Percentiles rank a stretch among this genome's conserved stretches.
These are phyloP conservation scores for Alternaria ethzedia DNA, from an alignment of 2,329 filamentous ascomycete species.

Conservation along the genomic window DNA sequence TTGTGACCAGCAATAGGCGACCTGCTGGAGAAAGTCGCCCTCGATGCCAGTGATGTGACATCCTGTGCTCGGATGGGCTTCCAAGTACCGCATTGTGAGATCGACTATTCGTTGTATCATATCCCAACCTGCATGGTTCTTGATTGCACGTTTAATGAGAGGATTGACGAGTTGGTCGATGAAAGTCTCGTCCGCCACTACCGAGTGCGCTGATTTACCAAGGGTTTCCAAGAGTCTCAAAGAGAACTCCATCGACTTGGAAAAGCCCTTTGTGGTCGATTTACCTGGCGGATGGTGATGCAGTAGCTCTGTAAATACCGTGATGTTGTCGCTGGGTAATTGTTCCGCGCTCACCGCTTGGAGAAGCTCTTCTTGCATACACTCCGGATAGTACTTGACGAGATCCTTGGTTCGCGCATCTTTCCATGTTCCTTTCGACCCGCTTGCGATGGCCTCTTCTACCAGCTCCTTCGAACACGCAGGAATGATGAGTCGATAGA, in stretches of 20 bases:
- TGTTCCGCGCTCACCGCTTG: conserved; percentile 7
- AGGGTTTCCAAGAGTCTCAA: conserved; percentile 22
- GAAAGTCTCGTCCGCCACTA: conserved; percentile 14
- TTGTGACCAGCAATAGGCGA: conserved; percentile 33
- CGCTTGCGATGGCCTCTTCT: conserved; percentile 1
- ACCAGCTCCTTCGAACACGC: conserved; percentile 29
- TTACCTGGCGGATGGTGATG: conserved; percentile 14
- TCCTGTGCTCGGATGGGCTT: conserved; percentile 12
- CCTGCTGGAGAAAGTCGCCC: conserved; percentile 24
- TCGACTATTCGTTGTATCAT: conserved; percentile 23
- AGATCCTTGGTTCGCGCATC: conserved; percentile 9
- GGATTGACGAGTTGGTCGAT: conserved; percentile 26
- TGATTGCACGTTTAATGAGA: conserved; percentile 28
- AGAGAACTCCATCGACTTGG: conserved; percentile 38
- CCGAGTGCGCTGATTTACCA: background rate
- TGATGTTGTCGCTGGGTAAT: background rate
- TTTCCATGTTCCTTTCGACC: conserved; percentile 8
- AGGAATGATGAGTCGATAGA: conserved; percentile 30
- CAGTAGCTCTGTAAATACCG: conserved; percentile 12
- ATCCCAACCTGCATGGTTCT: conserved; percentile 22
- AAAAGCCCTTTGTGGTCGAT: conserved; percentile 17
- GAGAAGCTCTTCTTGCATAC: conserved; percentile 20
- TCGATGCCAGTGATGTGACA: conserved; percentile 5
- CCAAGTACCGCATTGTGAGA: conserved; percentile 23
- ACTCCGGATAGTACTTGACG: conserved; percentile 23